phyloP scores from a whole-genome alignment of 129 eudicot species.

The Centaurea solstitialis region DNA sequence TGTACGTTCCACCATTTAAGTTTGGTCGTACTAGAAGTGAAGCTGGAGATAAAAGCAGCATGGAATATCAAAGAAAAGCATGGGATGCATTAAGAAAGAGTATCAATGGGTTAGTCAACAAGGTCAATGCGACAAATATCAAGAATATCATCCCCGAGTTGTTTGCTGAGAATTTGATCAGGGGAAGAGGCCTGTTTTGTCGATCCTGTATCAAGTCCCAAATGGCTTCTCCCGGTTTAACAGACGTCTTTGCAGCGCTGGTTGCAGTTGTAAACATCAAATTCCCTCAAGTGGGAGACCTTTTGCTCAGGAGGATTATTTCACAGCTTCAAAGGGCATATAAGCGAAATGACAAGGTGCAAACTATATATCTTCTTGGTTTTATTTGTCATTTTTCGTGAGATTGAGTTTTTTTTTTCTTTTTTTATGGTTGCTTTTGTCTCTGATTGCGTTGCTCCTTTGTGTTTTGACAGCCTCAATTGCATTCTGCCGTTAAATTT shows the following conservation, averaged over 20 bases:
- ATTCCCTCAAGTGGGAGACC: constrained; percentile 91
- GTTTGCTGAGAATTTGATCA: constrained; percentile 77
- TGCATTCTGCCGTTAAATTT: constrained; percentile 86
- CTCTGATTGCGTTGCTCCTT: neutral
- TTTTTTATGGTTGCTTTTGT: neutral
- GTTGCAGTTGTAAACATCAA: constrained; percentile 92
- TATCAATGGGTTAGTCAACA: constrained; percentile 90
- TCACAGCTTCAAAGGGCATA: constrained; percentile 84
- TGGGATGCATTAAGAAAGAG: constrained; percentile 97
- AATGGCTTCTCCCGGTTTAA: constrained; percentile 95
- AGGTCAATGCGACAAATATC: constrained; percentile 78
- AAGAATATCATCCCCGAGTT: constrained; percentile 83
- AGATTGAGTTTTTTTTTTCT: neutral
- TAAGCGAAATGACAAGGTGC: constrained; percentile 91
- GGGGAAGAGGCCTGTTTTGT: constrained; percentile 91
- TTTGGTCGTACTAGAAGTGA: constrained; percentile 83
- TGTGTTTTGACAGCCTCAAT: constrained; percentile 62
- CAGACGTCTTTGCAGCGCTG: constrained; percentile 91
- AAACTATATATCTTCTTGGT: neutral
- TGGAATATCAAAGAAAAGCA: constrained; percentile 84
- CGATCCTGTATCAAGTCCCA: constrained; percentile 96
- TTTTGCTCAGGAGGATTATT: constrained; percentile 75
- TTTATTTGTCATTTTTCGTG: neutral
- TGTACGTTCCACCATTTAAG: constrained; percentile 85
- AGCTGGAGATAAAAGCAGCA: constrained; percentile 71